These are phyloP conservation scores for Delphinella strobiligena DNA, from an alignment of 2,329 filamentous ascomycete species.

Conservation along the genomic window DNA sequence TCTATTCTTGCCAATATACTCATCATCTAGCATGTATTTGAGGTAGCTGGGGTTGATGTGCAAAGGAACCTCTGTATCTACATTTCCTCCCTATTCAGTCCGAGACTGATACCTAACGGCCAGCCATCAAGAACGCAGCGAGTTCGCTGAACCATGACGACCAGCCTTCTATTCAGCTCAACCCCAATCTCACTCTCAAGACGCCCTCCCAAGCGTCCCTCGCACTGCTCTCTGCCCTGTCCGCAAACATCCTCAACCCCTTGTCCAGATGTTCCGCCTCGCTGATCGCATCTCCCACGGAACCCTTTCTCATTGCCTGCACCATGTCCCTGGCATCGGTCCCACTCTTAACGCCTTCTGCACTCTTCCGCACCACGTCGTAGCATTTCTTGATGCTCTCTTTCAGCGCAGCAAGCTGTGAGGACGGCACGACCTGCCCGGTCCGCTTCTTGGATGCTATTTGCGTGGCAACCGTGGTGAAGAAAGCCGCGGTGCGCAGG, in stretches of 20 bases:
- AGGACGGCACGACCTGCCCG: conserved; percentile 1
- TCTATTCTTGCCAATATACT: too few relatives aligned
- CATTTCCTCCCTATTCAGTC: too few relatives aligned
- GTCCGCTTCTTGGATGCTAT: conserved; percentile 5
- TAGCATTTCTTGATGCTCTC: conserved; percentile 12
- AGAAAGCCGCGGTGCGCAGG: conserved; percentile 15
- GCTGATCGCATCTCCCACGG: conserved; percentile 3
- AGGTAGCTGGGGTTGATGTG: too few relatives aligned
- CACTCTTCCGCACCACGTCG: conserved; percentile 13
- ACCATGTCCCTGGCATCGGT: conserved; percentile 10
- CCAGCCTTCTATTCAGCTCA: not conserved
- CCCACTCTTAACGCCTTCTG: conserved; percentile 11
- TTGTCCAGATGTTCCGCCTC: conserved; percentile 2
- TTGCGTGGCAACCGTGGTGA: conserved; percentile 11
- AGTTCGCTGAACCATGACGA: too few relatives aligned
- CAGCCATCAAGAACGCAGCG: too few relatives aligned
- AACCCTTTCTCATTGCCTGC: conserved; percentile 7
- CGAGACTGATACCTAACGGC: too few relatives aligned
- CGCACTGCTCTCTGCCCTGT: conserved; percentile 7
- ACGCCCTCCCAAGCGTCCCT: conserved; percentile 8
- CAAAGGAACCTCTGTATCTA: too few relatives aligned
- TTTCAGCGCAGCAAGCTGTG: conserved; percentile 10
- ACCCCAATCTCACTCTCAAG: conserved; percentile 6
- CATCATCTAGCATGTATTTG: too few relatives aligned
- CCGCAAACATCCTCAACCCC: conserved; percentile 4